phyloP scores from a whole-genome alignment of 139 green algal species.

The Trebouxia sp. region DNA sequence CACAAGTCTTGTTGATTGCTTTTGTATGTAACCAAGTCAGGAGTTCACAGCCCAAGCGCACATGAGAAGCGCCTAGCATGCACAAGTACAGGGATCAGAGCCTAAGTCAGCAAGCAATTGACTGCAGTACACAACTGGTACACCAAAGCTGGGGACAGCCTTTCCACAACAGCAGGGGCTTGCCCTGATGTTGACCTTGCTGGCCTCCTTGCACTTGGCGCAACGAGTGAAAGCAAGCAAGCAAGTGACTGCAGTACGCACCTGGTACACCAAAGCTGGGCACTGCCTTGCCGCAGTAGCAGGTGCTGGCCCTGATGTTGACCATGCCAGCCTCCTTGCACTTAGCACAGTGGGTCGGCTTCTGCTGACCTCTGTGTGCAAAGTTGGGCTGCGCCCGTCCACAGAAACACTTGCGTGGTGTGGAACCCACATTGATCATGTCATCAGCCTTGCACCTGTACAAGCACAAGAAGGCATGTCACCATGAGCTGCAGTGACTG shows the following conservation, averaged over 20 bases:
- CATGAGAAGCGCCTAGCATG: no score
- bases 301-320: slow-evolving; percentile 25
- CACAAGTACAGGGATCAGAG: no score
- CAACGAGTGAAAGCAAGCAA: slow-evolving; percentile 20
- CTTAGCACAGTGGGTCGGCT: slow-evolving; percentile 28
- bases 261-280: slow-evolving; percentile 21
- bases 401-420: slow-evolving; percentile 26
- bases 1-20: no score
- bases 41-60: no score
- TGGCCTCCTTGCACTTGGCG: slow-evolving; percentile 25
- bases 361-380: slow-evolving; percentile 22
- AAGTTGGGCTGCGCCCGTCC: slow-evolving; percentile 27
- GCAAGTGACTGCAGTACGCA: background rate
- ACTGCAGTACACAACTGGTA: no score
- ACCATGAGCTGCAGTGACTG: no score
- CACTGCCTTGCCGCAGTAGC: slow-evolving; percentile 19
- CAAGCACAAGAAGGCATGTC: no score
- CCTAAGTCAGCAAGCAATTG: no score
- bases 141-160: slow-evolving; percentile 25
- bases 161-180: slow-evolving; percentile 17
- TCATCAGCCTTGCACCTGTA: slow-evolving; percentile 28
- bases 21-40: no score
- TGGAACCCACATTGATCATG: slow-evolving; percentile 22
- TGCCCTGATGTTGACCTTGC: slow-evolving; percentile 24
- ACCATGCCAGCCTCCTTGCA: slow-evolving; percentile 28